These are phyloP conservation scores for Babesia sp. DNA, from an alignment of 169 alveolate genomes.

Conservation along the genomic window DNA sequence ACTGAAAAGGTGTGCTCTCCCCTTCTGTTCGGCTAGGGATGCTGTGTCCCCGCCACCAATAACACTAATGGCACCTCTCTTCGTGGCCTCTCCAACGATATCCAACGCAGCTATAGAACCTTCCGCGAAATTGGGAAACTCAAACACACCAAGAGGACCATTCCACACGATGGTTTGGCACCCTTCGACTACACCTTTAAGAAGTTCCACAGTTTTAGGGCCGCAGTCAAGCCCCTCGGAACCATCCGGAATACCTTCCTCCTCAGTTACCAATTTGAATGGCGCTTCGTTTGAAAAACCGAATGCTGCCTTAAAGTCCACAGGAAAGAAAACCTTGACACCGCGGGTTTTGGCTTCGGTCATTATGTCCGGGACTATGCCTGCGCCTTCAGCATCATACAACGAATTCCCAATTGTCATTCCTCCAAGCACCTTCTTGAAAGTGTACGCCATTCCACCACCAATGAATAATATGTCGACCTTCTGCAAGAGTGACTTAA, in stretches of 20 bases:
- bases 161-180: conserved; percentile 93
- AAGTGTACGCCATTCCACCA: conserved; percentile 99
- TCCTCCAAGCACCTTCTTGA: conserved; percentile 86
- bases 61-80: conserved; percentile 89
- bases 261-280: conserved; percentile 78
- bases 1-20: conserved; percentile 84
- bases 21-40: conserved; percentile 85
- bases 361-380: conserved; percentile 91
- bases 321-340: conserved; percentile 92
- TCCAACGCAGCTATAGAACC: conserved; percentile 89
- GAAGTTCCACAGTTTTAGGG: conserved; percentile 85
- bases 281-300: conserved; percentile 88
- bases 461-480: conserved; percentile 96
- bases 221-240: conserved; percentile 98
- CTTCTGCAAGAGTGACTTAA: conserved; percentile 88
- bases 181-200: conserved; percentile 77
- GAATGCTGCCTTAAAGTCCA: conserved; percentile 91
- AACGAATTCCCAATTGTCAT: conserved; percentile 92
- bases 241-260: conserved; percentile 92
- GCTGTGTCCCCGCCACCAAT: conserved; percentile 97
- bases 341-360: conserved; percentile 88
- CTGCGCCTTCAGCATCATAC: conserved; percentile 95
- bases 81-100: conserved; percentile 89
- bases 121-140: conserved; percentile 86
- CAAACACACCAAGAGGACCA: conserved; percentile 97